Base-by-base conservation (phyloP, 345 rosid genomes). In the Excoecaria cochinchinensis region DNA sequence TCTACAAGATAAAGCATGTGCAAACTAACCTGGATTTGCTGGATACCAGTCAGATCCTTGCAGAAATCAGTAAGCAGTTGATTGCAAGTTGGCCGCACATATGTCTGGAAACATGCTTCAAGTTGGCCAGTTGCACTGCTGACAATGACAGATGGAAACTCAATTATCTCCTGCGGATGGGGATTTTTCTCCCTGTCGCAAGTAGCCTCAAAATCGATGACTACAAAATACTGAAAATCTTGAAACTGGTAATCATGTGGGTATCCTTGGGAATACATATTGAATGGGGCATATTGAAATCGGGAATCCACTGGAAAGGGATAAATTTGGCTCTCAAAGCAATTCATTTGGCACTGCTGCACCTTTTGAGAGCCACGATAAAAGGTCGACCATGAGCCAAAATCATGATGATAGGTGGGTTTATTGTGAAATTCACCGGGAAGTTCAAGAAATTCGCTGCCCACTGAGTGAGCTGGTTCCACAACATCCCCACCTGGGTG, bases 111-210 rank as follows among this genome's bases (percentile, higher is more conserved):
- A 67, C 84, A 85, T 1, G 85, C 88, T 78, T 80, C 88, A 31
- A 82, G 76, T 64, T 82, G 82, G 36, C 86, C 86, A 52, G 86
- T 85, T 59, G 71, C 69, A 78, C 86, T 80, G 72, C 82, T 85
- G 75, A 85, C 88, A 38, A 85, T 80, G 70, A 85, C 88, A 66
- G 86, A 82, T 38, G 88, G 88, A 77, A 85, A 85, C 82, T 85
- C 88, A 10, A 85, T 85, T 42, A 85, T 85, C 80, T 85, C 88
- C 57, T 85, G 88, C 16, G 88, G 88, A 65, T 85, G 85, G n/a
- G 88, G 88, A 67, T 80, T 85, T 78, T 68, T 82, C 69, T 76
- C 88, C 79, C 78, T 82, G 75, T 82, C 88, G 71, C 88, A 80
- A 63, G 88, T 85, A 52, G 86, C 88, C 85, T 85, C 88, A 46